phyloP scores from a whole-genome alignment of 345 rosid genomes.

The Camelina sativa region DNA sequence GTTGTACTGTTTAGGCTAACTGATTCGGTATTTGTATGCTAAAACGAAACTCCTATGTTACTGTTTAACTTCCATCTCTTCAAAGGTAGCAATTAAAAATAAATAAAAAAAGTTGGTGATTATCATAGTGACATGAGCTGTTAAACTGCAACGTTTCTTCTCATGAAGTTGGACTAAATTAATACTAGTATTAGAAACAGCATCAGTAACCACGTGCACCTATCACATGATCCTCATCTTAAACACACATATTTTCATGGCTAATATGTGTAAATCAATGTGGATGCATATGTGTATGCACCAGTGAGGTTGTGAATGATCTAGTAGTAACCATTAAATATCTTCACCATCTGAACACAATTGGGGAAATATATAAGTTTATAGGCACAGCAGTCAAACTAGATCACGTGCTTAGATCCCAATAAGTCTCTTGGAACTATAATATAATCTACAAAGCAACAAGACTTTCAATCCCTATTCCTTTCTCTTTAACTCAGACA shows the following conservation, averaged over 20 bases:
- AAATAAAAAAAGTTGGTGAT: constrained; percentile 1
- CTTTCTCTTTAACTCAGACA: constrained; percentile 18
- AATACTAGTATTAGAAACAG: constrained; percentile 16
- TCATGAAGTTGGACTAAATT: constrained; percentile 30
- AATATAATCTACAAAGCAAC: constrained; percentile 39
- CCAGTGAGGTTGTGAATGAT: constrained; percentile 3
- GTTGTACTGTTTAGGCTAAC: neutral
- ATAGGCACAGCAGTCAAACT: constrained; percentile 44
- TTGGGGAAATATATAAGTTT: constrained; percentile 5
- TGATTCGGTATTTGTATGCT: neutral
- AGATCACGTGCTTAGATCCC: constrained; percentile 47
- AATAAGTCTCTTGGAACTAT: constrained; percentile 28
- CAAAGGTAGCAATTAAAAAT: neutral
- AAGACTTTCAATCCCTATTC: constrained; percentile 29
- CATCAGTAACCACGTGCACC: constrained; percentile 44
- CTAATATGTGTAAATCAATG: constrained; percentile 23
- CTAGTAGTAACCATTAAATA: constrained; percentile 25
- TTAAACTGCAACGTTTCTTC: constrained; percentile 36
- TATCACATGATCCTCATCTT: constrained; percentile 38
- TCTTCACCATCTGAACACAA: constrained; percentile 27
- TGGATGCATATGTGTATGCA: neutral
- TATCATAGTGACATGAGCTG: constrained; percentile 28
- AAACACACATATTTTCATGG: constrained; percentile 11
- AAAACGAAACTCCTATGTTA: neutral
- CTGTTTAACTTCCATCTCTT: neutral